Evolutionary conservation across 1,284 basidiomycete genomes (phyloP), one percentile per base, ranked within the genome.

Genomic region (Pterulicium gracile): DNA sequence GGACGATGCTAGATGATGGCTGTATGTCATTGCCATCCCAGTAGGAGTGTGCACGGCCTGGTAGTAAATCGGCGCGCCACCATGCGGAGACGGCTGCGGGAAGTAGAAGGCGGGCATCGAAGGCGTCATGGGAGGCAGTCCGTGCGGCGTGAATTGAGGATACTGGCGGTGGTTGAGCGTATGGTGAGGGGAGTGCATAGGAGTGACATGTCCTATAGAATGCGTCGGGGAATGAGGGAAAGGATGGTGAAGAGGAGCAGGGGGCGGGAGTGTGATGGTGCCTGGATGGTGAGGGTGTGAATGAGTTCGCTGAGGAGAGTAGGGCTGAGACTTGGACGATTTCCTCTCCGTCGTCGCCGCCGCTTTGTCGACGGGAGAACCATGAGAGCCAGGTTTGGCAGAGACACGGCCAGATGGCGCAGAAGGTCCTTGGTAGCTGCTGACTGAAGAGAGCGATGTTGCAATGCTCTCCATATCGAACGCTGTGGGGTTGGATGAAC

Each of bases 101-200:
- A 86, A 86, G 18, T 72, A 76, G 62, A 87, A 88, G 7, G 80
- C 72, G 3, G 83, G 83, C 84, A 88, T 88, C 52, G 79, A 80
- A 1, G 83, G 83, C 20, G 84, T 88, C 46, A 88, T 83, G 1
- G 82, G 81, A 17, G 81, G 81, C 5, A 85, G 63, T 0, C 82
- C 84, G 52, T 77, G 77, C 21, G 81, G 79, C 10, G 81, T 85
- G 55, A 77, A 70, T 44, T 59, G 62, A 49, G 63, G 60, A 47
- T 56, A 62, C 39, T 59, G 57, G 20, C 58, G 51, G 27, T 55
- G 43, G 51, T 49, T 47, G 55, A 63, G 55, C 58, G 56, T 44
- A 61, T 61, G 45, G 54, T 45, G 19, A 21, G 67, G 67, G 46
- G 68, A 66, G 53, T 70, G 66, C 39, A 67, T 52, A 5, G 69